Base-by-base conservation (phyloP, 208 protist species). In the Leishmania arabica region DNA sequence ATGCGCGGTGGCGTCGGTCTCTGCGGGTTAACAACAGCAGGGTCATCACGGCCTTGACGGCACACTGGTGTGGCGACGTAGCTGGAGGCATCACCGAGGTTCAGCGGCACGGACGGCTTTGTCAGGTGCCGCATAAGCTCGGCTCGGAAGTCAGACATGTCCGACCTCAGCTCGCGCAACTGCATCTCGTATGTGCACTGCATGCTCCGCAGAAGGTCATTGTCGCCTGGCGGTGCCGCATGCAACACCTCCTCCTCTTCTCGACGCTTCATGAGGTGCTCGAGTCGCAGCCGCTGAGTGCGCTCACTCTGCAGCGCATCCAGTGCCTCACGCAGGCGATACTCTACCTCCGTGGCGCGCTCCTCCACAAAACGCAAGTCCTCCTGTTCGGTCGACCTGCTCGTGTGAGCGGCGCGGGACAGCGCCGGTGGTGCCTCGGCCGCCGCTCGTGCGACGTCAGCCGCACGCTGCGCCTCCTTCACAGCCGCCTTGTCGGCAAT, bases 281-380 rank as follows among this genome's bases (percentile, higher is more conserved):
- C 84, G 2, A 87, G 80, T 21, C 78, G 76, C 49, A 84, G 76
- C 13, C 87, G 85, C 56, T 64, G 85, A 51, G 73, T 85, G 17
- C 78, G 84, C 78, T 92, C 89, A 1, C 86, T 78, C 76, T 92
- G 49, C 37, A 90, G 72, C 49, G 85, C 84, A 54, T 77, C 77
- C 1, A 86, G 51, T 45, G 82, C 80, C 34, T 76, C 71, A 78
- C 85, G 79, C n/a, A 92, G 85, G 45, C 78, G 78, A 40, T 78
- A 72, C 70, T 89, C 86, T 60, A 72, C 40, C 70, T 78, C 76
- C 34, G 71, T 64, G 51, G 75, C 84, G 13, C 70, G 58, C 8
- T 85, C 76, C 65, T 81, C 77, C 37, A 86, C 69, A 24, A 65
- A 65, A 19, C 78, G 84, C 80, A 80, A 31, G 13, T 80, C 86